A percentile compares a stretch with the other conserved stretches of the same genome.
Evolutionary conservation across 331 rosid species (phyloP).

Genomic region (Telfairia occidentalis): DNA sequence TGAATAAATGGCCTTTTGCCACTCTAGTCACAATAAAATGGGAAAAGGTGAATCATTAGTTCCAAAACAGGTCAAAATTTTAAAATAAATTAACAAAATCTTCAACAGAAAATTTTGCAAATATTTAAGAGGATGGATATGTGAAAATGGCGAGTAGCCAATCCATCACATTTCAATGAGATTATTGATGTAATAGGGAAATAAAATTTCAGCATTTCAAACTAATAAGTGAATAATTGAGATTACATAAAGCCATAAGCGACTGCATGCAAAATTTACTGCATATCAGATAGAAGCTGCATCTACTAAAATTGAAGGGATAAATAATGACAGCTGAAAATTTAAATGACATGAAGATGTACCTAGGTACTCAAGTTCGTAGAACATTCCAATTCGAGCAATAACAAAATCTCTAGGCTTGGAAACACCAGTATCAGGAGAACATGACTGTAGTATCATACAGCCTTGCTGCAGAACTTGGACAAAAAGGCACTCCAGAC

Average conservation of each 20-base stretch:
- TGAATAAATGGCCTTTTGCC: slow-evolving; percentile 90
- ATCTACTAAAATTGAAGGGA: neutral
- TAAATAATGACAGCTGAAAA: neutral
- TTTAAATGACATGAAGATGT: slow-evolving; percentile 2
- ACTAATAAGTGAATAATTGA: neutral
- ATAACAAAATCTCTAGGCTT: slow-evolving; percentile 93
- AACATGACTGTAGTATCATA: slow-evolving; percentile 78
- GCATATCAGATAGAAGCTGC: neutral
- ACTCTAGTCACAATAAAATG: slow-evolving; percentile 41
- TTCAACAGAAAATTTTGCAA: neutral
- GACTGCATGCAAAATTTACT: neutral
- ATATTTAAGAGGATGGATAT: neutral
- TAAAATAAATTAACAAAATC: neutral
- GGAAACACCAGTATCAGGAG: slow-evolving; percentile 52
- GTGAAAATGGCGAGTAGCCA: neutral
- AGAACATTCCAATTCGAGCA: slow-evolving; percentile 90
- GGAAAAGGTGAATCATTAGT: neutral
- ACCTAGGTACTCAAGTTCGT: slow-evolving; percentile 96
- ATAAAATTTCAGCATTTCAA: neutral
- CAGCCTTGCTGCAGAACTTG: slow-evolving; percentile 99
- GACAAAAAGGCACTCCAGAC: slow-evolving; percentile 84
- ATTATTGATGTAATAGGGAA: neutral
- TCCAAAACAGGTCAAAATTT: slow-evolving; percentile 9
- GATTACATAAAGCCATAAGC: neutral
- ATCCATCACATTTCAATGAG: neutral